Conservation (phyloP, 2,329 filamentous ascomycete genomes). For the Alternaria gaisen region DNA sequence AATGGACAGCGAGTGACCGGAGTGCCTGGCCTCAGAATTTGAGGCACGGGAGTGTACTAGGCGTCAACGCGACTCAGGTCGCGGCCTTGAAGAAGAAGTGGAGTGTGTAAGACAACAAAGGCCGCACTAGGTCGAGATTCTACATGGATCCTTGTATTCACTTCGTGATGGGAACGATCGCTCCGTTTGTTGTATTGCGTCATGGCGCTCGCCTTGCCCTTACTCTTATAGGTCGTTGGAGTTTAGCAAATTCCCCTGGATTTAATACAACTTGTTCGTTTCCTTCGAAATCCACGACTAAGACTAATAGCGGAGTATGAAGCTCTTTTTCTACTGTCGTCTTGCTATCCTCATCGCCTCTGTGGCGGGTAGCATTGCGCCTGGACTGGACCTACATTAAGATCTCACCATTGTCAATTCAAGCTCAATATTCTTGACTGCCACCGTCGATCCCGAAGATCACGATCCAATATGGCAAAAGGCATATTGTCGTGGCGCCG, state of each 20-base stretch:
- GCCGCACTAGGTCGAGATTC: background rate
- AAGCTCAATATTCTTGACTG: background rate
- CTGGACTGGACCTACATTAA: background rate
- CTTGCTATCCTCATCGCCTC: background rate
- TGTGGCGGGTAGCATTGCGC: background rate
- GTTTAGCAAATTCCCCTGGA: background rate
- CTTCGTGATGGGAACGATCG: background rate
- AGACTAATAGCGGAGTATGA: background rate
- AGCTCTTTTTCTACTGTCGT: background rate
- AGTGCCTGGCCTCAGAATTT: conserved; percentile 58
- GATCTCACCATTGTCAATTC: background rate
- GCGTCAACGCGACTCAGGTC: conserved; percentile 39
- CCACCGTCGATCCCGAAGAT: background rate
- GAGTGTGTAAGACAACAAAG: conserved; percentile 10
- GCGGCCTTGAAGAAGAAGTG: conserved; percentile 51
- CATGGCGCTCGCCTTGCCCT: background rate
- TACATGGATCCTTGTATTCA: background rate
- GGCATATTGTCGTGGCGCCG: too few species aligned
- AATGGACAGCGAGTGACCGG: conserved; percentile 58
- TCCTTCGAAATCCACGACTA: background rate
- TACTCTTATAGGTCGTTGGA: background rate
- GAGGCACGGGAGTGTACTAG: conserved; percentile 58
- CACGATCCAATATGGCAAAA: too few species aligned
- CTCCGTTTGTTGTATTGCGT: background rate
- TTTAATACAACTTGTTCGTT: background rate